Conservation (phyloP, 2,329 filamentous ascomycete genomes). For the Bisporella sp. region DNA sequence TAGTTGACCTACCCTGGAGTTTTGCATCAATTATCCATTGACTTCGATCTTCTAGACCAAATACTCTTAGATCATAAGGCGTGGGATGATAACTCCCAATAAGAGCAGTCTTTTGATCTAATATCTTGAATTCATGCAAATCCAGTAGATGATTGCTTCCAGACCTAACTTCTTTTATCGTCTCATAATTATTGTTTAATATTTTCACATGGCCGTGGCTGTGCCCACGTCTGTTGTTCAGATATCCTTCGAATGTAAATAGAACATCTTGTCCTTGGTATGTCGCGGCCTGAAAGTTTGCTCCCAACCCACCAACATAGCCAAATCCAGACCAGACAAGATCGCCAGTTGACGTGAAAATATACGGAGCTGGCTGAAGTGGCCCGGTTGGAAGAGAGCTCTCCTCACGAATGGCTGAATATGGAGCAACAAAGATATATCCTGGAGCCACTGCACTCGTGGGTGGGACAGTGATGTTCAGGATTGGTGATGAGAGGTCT, state of each 20-base stretch:
- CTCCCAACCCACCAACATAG: conserved; percentile 43
- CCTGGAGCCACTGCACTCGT: conserved; percentile 33
- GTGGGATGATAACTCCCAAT: conserved; percentile 47
- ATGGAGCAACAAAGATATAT: conserved; percentile 36
- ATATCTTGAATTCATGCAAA: conserved; percentile 43
- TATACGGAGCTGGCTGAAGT: conserved; percentile 46
- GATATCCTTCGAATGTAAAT: conserved; percentile 46
- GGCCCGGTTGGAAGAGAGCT: conserved; percentile 34
- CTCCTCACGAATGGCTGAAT: conserved; percentile 29
- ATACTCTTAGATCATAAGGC: conserved; percentile 36
- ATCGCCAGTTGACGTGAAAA: conserved; percentile 46
- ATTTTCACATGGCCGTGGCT: conserved; percentile 48
- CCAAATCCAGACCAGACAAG: conserved; percentile 51
- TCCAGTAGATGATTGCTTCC: conserved; percentile 43
- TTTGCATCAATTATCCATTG: conserved; percentile 50
- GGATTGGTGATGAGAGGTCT: conserved; percentile 38
- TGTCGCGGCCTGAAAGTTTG: conserved; percentile 42
- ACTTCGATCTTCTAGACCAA: conserved; percentile 39
- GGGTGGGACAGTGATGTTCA: conserved; percentile 39
- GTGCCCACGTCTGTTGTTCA: conserved; percentile 43
- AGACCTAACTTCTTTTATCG: conserved; percentile 43
- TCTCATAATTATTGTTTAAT: conserved; percentile 47
- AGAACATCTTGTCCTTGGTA: conserved; percentile 46
- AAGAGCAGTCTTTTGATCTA: conserved; percentile 44
- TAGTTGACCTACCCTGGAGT: conserved; percentile 31